Evolutionary conservation across 2,329 filamentous ascomycete species (phyloP), one percentile per base, ranked within the genome.

Genomic region (Gnomoniopsis sp.): DNA sequence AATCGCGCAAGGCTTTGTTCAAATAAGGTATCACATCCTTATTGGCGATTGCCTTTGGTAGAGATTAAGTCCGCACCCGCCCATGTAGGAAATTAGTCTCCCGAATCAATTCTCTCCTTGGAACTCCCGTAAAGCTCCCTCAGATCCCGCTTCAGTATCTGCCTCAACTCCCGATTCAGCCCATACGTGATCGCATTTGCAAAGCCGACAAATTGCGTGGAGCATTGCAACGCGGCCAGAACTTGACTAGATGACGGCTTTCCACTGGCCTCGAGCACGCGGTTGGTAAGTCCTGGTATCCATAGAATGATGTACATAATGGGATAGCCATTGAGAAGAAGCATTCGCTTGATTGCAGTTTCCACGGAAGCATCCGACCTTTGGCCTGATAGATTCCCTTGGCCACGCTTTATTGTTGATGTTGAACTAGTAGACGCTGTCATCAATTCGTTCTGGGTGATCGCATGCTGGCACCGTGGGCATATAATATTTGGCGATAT

Each of bases 121-220:
- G n/a, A n/a, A n/a, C 38, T n/a, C 38, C 38, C 6, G 38, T 17
- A 43, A 6, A 43, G 15, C 7, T n/a, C 4, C 38, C 15, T 43
- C 7, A 43, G 15, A 43, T 43, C 38, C 38, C 38, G 38, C 38
- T n/a, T n/a, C 7, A 43, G 38, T 17, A n/a, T 22, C 44, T 47
- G 19, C 44, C 44, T 4, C 44, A 47, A 22, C 44, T 47, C 44
- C 6, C n/a, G n/a, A 22, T 23, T 47, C 44, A 72, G 72, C 8
- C 72, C 71, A 57, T 73, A 75, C 0, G 72, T 72, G 21, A 74
- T 57, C 1, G 73, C 72, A 58, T 75, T 75, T 0, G 71, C 73
- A 10, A 74, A 55, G 1, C 72, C 72, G 7, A 75, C 67, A 46
- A 69, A 75, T 57, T 74, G 72, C 7, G 70, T 74, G 46, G 69